Percentiles rank a stretch among this genome's conserved stretches.
phyloP scores from a whole-genome alignment of 192 early-diverging fungal genomes.

The Umbelopsis vinacea region DNA sequence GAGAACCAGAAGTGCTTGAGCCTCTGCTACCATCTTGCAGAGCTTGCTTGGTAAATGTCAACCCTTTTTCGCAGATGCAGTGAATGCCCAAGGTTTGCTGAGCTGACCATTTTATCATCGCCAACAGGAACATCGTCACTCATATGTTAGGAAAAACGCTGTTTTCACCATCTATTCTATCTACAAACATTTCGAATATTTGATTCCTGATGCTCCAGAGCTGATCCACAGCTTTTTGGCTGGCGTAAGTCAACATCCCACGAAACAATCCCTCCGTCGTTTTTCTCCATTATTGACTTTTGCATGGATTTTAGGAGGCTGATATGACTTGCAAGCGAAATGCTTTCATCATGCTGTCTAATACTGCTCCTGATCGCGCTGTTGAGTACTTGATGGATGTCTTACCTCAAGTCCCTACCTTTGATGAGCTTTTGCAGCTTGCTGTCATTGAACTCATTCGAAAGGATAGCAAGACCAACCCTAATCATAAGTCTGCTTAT shows the following conservation, averaged over 20 bases:
- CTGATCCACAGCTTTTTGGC: constrained; percentile 74
- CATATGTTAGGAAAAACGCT: constrained; percentile 99
- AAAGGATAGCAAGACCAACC: constrained; percentile 82
- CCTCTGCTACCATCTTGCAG: constrained; percentile 89
- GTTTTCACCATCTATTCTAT: constrained; percentile 91
- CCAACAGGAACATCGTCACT: constrained; percentile 85
- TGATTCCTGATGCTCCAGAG: constrained; percentile 96
- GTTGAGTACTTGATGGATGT: constrained; percentile 84
- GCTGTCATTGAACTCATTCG: constrained; percentile 94
- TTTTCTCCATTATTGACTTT: not conserved
- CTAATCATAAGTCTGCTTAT: constrained; percentile 91
- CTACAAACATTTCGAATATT: constrained; percentile 85
- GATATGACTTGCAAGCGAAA: constrained; percentile 94
- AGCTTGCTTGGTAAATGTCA: constrained; percentile 72
- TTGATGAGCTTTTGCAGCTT: constrained; percentile 94
- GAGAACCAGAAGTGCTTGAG: constrained; percentile 93
- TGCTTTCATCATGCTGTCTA: constrained; percentile 91
- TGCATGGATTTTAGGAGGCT: constrained; percentile 73
- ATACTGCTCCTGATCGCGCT: constrained; percentile 75
- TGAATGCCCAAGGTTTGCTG: no score
- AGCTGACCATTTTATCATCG: not conserved
- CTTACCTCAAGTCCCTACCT: constrained; percentile 71
- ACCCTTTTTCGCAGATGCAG: not conserved
- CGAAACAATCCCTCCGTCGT: not conserved
- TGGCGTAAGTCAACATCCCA: constrained; percentile 41